Evolutionary conservation across 352 stramenopile species (phyloP), one percentile per base, ranked within the genome.

Genomic region (Peronosclerospora sorghi): DNA sequence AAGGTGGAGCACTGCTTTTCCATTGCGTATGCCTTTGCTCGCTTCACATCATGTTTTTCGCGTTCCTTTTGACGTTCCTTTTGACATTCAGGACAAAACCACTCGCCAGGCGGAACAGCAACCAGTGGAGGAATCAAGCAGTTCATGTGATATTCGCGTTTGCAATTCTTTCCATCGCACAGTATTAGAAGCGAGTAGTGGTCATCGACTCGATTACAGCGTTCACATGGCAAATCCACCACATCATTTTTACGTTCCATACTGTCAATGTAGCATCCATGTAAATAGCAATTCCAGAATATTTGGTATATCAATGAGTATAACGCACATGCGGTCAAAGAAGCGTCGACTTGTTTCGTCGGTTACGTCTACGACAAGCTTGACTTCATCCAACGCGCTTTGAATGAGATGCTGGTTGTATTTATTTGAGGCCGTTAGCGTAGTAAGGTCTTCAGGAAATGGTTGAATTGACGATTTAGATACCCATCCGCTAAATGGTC

Each of bases 71-170:
- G 42, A 30, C 71, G 49, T 10, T 82, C 59, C 44, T 77, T 72
- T 2, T 55, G 32, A 35, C 75, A 87, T 9, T 84, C 61, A 15
- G 76, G 80, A 14, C 80, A 92, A 54, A 73, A 87, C 80, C 80
- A 92, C 32, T 86, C 59, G 6, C 80, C 80, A 18, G 61, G 54
- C 5, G 80, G 80, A 10, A 91, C 65, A 6, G 57, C 37, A 8
- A 67, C 46, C 5, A 93, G 58, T 14, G 80, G 80, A 6, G 80
- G 80, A 12, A 34, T 67, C 20, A 93, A 56, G 38, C 80, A 93
- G 32, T 83, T 81, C 75, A 89, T 90, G 52, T 93, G 80, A 52
- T 85, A 93, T 54, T 90, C 77, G 0, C 73, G 71, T 45, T 85
- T 83, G 54, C 80, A 93, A 35, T 78, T 63, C 23, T 82, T 66